phyloP scores from a whole-genome alignment of 441 rosid genomes.

The Viola pubescens region DNA sequence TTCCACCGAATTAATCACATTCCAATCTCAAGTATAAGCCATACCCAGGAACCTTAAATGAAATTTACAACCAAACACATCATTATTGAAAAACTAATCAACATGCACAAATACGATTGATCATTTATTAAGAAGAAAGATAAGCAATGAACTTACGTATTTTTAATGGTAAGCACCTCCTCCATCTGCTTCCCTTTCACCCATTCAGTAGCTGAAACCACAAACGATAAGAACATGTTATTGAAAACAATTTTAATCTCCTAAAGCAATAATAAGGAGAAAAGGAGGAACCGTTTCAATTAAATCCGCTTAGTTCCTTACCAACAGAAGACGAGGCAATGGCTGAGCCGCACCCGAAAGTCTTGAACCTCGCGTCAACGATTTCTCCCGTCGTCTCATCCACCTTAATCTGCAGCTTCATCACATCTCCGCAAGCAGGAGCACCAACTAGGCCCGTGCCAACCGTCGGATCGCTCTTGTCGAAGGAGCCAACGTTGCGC shows the following conservation, averaged over 20 bases:
- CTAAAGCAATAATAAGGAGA: neutral
- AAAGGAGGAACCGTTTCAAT: constrained; percentile 8
- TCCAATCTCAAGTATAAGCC: too few species aligned
- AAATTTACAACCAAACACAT: too few species aligned
- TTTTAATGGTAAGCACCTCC: constrained; percentile 75
- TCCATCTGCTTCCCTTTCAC: constrained; percentile 89
- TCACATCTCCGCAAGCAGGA: constrained; percentile 87
- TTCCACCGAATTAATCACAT: too few species aligned
- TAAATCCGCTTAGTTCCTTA: constrained; percentile 9
- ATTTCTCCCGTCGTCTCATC: constrained; percentile 78
- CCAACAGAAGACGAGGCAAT: constrained; percentile 94
- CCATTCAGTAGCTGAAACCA: constrained; percentile 80
- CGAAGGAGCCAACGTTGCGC: constrained; percentile 83
- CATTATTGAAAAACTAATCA: neutral
- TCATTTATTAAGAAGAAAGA: neutral
- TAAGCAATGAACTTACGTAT: constrained; percentile 49
- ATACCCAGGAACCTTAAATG: too few species aligned
- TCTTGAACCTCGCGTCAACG: constrained; percentile 84
- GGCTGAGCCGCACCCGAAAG: constrained; percentile 97
- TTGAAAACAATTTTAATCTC: neutral
- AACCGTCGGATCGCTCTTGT: constrained; percentile 66
- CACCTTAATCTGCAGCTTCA: constrained; percentile 92
- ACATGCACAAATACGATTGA: neutral
- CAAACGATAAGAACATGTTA: neutral
- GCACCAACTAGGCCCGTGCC: constrained; percentile 96